Conservation (phyloP, 108 stramenopile species). For the Nannochloropsis gaditana region DNA sequence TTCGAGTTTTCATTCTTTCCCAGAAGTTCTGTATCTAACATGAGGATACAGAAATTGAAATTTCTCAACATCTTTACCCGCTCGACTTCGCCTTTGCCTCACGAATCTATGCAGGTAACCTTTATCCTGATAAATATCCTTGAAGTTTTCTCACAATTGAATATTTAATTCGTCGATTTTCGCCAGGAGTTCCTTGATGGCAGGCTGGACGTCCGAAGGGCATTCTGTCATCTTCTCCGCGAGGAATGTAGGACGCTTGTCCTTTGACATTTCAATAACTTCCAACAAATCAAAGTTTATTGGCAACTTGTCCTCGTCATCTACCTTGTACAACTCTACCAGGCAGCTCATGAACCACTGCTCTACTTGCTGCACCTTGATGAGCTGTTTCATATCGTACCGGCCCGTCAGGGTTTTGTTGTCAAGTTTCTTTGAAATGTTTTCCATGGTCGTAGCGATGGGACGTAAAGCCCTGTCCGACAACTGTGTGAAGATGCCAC, state of each 20-base stretch:
- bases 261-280: neutral
- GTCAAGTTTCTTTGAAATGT: conserved; percentile 1
- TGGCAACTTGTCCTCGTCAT: neutral
- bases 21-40: too few relatives aligned
- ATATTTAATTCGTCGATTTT: neutral
- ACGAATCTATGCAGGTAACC: too few relatives aligned
- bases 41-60: too few relatives aligned
- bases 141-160: neutral
- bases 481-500: neutral
- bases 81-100: too few relatives aligned
- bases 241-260: neutral
- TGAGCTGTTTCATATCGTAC: conserved; percentile 8
- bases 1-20: too few relatives aligned
- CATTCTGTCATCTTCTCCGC: neutral
- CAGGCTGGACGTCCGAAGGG: conserved; percentile 11
- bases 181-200: neutral
- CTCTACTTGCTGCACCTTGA: conserved; percentile 14
- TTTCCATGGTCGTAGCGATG: neutral
- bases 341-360: conserved; percentile 2
- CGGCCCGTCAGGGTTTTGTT: conserved; percentile 12
- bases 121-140: too few relatives aligned
- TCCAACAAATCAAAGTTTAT: conserved; percentile 7
- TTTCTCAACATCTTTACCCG: too few relatives aligned
- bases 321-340: neutral
- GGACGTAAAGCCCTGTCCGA: neutral